These are phyloP conservation scores for Biscutella laevigata DNA, from an alignment of 441 rosid species.

Conservation along the genomic window DNA sequence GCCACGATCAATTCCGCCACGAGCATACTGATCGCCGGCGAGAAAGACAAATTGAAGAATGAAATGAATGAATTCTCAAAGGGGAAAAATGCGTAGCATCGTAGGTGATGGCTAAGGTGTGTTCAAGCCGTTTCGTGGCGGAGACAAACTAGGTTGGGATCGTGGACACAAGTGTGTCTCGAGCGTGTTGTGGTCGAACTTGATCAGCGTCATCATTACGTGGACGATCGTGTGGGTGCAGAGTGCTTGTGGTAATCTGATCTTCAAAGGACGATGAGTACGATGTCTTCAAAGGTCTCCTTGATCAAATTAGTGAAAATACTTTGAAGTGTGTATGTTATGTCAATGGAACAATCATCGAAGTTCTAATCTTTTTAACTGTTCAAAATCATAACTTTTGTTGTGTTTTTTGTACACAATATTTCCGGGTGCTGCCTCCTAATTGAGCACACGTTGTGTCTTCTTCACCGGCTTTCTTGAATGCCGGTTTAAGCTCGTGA, in stretches of 20 bases:
- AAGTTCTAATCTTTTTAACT: too few species aligned
- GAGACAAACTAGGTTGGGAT: conserved; percentile 25
- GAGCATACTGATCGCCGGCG: conserved; percentile 19
- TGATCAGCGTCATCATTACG: conserved; percentile 21
- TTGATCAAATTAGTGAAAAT: too few species aligned
- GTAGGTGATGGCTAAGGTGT: conserved; percentile 23
- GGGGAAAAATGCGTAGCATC: conserved; percentile 16
- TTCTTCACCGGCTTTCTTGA: too few species aligned
- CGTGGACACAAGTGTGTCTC: conserved; percentile 29
- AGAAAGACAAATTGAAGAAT: conserved; percentile 16
- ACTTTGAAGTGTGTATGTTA: too few species aligned
- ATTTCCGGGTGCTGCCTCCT: too few species aligned
- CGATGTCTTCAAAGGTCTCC: conserved; percentile 23
- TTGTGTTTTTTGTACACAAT: too few species aligned
- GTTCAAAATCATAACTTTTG: too few species aligned
- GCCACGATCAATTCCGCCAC: conserved; percentile 14
- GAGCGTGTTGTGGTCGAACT: conserved; percentile 25
- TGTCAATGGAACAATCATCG: too few species aligned
- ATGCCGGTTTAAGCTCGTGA: too few species aligned
- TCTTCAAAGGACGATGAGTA: conserved; percentile 25
- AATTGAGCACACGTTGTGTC: too few species aligned
- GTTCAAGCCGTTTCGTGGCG: conserved; percentile 29
- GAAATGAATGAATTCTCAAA: conserved; percentile 20
- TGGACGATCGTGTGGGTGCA: conserved; percentile 28
- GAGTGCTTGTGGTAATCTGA: conserved; percentile 24